Evolutionary conservation across 345 rosid genomes (phyloP).

Genomic region (Rhodamnia argentea): DNA sequence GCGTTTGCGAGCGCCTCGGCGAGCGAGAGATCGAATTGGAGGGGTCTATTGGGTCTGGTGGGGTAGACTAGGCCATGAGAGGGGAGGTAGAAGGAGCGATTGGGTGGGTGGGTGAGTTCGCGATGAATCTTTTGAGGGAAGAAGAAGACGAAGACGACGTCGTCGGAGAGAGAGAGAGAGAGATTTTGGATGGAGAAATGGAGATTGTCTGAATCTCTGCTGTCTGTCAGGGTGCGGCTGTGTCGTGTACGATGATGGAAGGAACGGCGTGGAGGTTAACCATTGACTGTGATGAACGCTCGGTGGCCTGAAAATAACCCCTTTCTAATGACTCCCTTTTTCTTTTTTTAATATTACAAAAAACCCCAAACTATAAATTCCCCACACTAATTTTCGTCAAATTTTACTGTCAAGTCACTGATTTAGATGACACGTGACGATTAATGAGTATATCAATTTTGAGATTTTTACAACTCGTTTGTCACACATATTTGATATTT

Average conservation of each 20-base stretch:
- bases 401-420: too few relatives aligned
- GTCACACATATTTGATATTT: too few relatives aligned
- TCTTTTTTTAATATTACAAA: rapidly evolving
- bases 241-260: not conserved
- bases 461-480: too few relatives aligned
- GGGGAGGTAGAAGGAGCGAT: not conserved
- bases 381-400: rapidly evolving
- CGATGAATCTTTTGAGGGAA: not conserved
- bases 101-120: not conserved
- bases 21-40: not conserved
- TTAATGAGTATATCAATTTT: too few relatives aligned
- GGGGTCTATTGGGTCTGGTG: not conserved
- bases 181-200: not conserved
- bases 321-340: not conserved
- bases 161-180: not conserved
- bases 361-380: too few relatives aligned
- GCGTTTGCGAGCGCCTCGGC: not conserved
- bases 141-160: not conserved
- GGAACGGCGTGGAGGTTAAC: not conserved
- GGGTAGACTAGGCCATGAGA: not conserved
- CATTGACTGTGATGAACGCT: not conserved
- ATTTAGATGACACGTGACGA: too few relatives aligned
- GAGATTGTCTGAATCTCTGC: not conserved
- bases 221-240: not conserved
- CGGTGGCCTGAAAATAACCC: not conserved